A percentile compares a stretch with the other conserved stretches of the same genome.
Conservation (phyloP, 2,329 filamentous ascomycete species). For the Hymenoscyphus occultus region DNA sequence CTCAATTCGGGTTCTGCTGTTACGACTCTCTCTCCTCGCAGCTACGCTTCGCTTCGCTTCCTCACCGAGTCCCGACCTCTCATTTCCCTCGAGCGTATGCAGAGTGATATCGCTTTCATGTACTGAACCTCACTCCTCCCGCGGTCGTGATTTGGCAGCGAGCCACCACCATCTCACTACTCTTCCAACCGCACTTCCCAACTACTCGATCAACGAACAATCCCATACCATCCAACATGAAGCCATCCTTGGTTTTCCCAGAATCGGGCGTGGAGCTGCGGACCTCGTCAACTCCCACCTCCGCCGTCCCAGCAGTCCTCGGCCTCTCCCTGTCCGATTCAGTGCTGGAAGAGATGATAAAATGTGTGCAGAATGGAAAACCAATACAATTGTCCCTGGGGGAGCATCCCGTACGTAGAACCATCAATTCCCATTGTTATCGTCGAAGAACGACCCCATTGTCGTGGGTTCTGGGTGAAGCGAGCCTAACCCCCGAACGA, state of each 20-base stretch:
- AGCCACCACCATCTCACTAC: conserved; percentile 18
- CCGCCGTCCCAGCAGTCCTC: conserved; percentile 52
- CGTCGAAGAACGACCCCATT: neutral
- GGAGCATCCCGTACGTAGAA: conserved; percentile 52
- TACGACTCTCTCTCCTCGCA: conserved; percentile 8
- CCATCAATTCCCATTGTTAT: neutral
- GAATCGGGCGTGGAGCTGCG: conserved; percentile 57
- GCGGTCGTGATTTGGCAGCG: conserved; percentile 26
- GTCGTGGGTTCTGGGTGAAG: neutral
- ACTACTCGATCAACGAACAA: conserved; percentile 11
- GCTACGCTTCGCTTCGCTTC: neutral
- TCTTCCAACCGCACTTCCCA: conserved; percentile 8
- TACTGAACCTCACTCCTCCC: conserved; percentile 22
- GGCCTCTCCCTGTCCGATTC: conserved; percentile 55
- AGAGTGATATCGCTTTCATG: conserved; percentile 26
- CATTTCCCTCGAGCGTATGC: conserved; percentile 18
- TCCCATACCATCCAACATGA: conserved; percentile 37
- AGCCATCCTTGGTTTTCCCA: conserved; percentile 53
- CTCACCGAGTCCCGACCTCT: neutral
- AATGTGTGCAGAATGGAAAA: conserved; percentile 54
- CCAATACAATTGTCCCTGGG: conserved; percentile 57
- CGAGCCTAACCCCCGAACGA: neutral
- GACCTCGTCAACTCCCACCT: conserved; percentile 43
- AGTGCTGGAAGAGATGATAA: conserved; percentile 61
- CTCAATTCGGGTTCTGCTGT: conserved; percentile 8